phyloP scores from a whole-genome alignment of 2,329 filamentous ascomycete genomes.

The Colletotrichum musae region DNA sequence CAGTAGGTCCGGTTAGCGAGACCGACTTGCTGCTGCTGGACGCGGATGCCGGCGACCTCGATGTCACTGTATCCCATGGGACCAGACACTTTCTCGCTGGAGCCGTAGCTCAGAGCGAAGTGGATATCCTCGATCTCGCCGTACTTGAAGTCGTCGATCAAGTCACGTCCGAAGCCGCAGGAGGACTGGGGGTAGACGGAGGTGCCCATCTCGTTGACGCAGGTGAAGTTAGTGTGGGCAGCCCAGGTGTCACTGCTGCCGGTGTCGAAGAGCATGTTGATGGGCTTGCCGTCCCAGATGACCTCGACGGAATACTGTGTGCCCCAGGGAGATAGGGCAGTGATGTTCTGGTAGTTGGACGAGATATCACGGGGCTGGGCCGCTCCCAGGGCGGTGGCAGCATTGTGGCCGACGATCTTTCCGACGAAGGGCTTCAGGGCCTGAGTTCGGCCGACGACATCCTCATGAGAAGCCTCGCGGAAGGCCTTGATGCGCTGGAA shows the following conservation, averaged over 20 bases:
- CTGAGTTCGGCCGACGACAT: slow-evolving; percentile 49
- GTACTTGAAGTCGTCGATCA: slow-evolving; percentile 57
- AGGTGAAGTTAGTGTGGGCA: slow-evolving; percentile 57
- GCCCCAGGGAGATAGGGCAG: slow-evolving; percentile 54
- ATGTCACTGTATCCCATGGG: slow-evolving; percentile 64
- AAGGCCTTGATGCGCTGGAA: slow-evolving; percentile 53
- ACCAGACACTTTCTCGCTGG: slow-evolving; percentile 63
- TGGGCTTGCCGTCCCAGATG: slow-evolving; percentile 54
- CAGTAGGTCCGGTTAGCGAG: slow-evolving; percentile 65
- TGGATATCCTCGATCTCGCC: slow-evolving; percentile 58
- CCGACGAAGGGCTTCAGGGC: slow-evolving; percentile 51
- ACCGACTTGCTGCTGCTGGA: slow-evolving; percentile 62
- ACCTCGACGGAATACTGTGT: slow-evolving; percentile 60
- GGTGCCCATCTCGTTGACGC: slow-evolving; percentile 54
- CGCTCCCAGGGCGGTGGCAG: slow-evolving; percentile 48
- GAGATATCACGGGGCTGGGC: slow-evolving; percentile 37
- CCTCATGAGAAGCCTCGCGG: slow-evolving; percentile 47
- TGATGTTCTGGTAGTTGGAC: slow-evolving; percentile 54
- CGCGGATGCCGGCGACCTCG: slow-evolving; percentile 60
- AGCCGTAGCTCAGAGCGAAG: slow-evolving; percentile 62
- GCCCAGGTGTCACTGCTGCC: slow-evolving; percentile 69
- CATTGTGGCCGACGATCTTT: slow-evolving; percentile 45
- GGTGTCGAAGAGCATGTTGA: slow-evolving; percentile 64
- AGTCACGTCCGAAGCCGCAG: slow-evolving; percentile 59
- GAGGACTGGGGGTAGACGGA: slow-evolving; percentile 46